phyloP scores from a whole-genome alignment of 495 filamentous ascomycete species.

The Diplogelasinospora grovesii region DNA sequence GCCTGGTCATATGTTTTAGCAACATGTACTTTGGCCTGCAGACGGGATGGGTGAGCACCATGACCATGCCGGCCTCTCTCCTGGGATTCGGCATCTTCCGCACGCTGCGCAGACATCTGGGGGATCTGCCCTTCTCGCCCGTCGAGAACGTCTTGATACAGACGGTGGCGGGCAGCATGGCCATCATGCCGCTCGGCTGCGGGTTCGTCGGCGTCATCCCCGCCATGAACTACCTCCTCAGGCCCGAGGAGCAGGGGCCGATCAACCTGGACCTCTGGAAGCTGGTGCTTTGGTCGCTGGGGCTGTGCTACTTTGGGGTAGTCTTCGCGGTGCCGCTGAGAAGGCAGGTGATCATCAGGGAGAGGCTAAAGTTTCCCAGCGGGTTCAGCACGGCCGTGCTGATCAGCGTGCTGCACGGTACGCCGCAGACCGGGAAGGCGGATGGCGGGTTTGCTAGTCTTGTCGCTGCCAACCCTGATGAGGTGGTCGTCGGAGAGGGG shows the following conservation, averaged over 20 bases:
- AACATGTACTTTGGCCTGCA: constrained; percentile 98
- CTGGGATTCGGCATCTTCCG: constrained; percentile 98
- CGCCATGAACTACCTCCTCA: constrained; percentile 80
- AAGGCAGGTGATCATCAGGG: constrained; percentile 80
- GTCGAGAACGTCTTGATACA: constrained; percentile 98
- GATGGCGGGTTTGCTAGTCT: constrained; percentile 24
- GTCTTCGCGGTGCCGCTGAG: constrained; percentile 81
- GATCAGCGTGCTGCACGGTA: constrained; percentile 81
- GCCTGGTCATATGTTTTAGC: constrained; percentile 84
- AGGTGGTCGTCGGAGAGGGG: constrained; percentile 4
- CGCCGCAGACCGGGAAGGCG: constrained; percentile 23
- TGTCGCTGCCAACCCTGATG: constrained; percentile 7
- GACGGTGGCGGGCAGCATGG: constrained; percentile 89
- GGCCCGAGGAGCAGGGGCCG: constrained; percentile 67
- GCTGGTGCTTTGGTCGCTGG: constrained; percentile 80
- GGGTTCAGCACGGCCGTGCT: constrained; percentile 93
- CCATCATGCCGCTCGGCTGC: constrained; percentile 94
- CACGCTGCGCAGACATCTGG: constrained; percentile 59
- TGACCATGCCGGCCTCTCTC: constrained; percentile 83
- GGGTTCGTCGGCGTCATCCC: constrained; percentile 85
- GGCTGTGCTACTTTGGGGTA: constrained; percentile 91
- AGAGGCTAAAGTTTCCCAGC: constrained; percentile 88
- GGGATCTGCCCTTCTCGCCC: constrained; percentile 77
- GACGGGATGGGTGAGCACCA: constrained; percentile 74
- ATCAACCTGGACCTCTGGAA: constrained; percentile 65